Evolutionary conservation across 805 yeast genomes (phyloP), one percentile per base, ranked within the genome.

Genomic region (Metschnikowia bowlesiae): DNA sequence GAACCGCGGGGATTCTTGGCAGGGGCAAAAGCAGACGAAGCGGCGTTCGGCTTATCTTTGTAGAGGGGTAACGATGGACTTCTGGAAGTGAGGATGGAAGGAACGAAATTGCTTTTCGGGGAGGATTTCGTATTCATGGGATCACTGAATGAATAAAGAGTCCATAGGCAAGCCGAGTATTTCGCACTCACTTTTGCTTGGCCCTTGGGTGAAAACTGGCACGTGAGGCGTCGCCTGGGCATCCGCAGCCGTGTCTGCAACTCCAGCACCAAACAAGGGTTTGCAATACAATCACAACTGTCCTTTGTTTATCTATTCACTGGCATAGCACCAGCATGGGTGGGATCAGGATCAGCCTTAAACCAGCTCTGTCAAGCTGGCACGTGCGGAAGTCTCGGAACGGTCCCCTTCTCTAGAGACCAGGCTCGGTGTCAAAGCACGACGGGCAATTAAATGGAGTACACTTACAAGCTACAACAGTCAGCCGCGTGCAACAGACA

Each of bases 11-110:
- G 35, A 49, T 34, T 35, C 30, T 32, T 37, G 22, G 35, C 55
- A 39, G 47, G 56, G 5, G 34, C n/a, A 31, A 54, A 49, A 11
- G 51, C 16, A 3, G 57, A 42, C 3, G 46, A 26, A 13, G 42
- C 29, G 9, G 45, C 38, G 18, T 53, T 39, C n/a, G 59, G 60
- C 40, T 58, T 58, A 32, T 58, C 61, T 42, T 58, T 58, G 44
- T 56, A 58, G 16, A 58, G 42, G 14, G 61, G 61, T 36, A 57
- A 50, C 8, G 59, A 33, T 14, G 44, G 56, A 39, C 36, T 46
- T 39, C 45, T 48, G 29, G 53, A 46, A 18, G 50, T 35, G 39
- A 54, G 35, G 48, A 53, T 50, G 45, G 48, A 44, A 14, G 51
- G 44, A 9, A 44, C 35, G 29, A 50, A 53, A 34, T 44, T 50